Conservation (phyloP, 2,329 filamentous ascomycete genomes). For the Stachybotrys elegans region DNA sequence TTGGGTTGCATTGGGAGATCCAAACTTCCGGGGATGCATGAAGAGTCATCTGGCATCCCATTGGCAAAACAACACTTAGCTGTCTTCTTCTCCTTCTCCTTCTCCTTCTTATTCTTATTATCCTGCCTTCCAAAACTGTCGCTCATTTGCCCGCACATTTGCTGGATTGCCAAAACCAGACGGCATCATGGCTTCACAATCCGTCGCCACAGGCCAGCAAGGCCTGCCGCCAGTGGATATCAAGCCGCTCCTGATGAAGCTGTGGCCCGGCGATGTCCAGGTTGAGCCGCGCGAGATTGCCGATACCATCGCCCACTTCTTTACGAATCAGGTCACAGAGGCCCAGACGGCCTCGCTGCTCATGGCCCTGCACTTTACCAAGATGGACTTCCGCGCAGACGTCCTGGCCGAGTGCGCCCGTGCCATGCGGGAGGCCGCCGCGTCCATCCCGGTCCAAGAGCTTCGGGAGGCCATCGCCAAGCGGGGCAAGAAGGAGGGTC, state of each 20-base stretch:
- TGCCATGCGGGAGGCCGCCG: constrained; percentile 78
- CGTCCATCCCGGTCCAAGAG: constrained; percentile 59
- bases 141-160: not conserved
- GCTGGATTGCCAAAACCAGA: not conserved
- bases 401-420: constrained; percentile 81
- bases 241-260: constrained; percentile 65
- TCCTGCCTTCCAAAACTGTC: no score
- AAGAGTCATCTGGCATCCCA: no score
- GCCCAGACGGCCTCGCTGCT: constrained; percentile 83
- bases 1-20: no score
- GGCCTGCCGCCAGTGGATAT: constrained; percentile 46
- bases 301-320: constrained; percentile 83
- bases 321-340: constrained; percentile 82
- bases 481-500: constrained; percentile 61
- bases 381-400: constrained; percentile 75
- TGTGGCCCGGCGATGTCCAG: constrained; percentile 55
- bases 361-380: constrained; percentile 88
- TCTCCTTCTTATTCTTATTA: no score
- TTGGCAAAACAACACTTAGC: no score
- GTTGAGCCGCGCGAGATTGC: constrained; percentile 80
- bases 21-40: no score
- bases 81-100: no score
- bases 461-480: constrained; percentile 57
- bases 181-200: constrained; percentile 24
- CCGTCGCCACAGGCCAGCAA: constrained; percentile 18